Evolutionary conservation across 225 moss, liverwort and hornwort genomes (phyloP).

Genomic region (Sphagnum contortum): DNA sequence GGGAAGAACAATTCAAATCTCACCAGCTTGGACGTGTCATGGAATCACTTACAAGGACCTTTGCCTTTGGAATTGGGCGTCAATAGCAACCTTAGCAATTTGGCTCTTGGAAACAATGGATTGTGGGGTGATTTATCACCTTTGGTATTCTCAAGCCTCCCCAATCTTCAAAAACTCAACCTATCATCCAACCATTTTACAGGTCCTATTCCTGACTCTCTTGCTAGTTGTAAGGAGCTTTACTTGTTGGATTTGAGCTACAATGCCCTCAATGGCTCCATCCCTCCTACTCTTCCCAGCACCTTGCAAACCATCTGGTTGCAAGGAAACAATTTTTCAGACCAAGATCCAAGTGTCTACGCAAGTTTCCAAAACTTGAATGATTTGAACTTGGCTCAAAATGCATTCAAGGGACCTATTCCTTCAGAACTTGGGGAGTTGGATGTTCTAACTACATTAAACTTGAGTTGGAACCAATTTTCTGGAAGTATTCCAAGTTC

Average conservation of each 20-base stretch:
- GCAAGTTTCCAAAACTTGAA: too few species aligned
- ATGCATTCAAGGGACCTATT: too few species aligned
- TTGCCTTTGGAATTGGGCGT: slow-evolving; percentile 22
- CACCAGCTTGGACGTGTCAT: slow-evolving; percentile 22
- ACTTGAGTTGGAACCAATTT: too few species aligned
- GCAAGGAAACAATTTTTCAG: too few species aligned
- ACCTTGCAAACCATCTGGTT: too few species aligned
- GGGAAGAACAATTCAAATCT: slow-evolving; percentile 19
- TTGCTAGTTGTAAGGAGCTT: slow-evolving; percentile 28
- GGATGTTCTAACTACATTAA: too few species aligned
- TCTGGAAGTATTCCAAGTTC: not conserved
- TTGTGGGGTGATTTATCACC: slow-evolving; percentile 21
- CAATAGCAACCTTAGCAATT: slow-evolving; percentile 25
- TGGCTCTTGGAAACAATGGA: slow-evolving; percentile 29
- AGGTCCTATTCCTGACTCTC: slow-evolving; percentile 28
- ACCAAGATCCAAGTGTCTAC: too few species aligned
- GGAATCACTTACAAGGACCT: slow-evolving; percentile 30
- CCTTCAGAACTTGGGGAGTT: too few species aligned
- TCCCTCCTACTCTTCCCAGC: too few species aligned
- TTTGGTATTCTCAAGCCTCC: slow-evolving; percentile 21
- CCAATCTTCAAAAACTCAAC: slow-evolving; percentile 26
- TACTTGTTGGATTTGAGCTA: slow-evolving; percentile 15
- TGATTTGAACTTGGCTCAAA: too few species aligned
- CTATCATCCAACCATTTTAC: slow-evolving; percentile 28
- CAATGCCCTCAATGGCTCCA: not conserved